A percentile compares a stretch with the other conserved stretches of the same genome.
These are phyloP conservation scores for Thalassiosira profunda DNA, from an alignment of 108 stramenopile genomes.

Conservation along the genomic window DNA sequence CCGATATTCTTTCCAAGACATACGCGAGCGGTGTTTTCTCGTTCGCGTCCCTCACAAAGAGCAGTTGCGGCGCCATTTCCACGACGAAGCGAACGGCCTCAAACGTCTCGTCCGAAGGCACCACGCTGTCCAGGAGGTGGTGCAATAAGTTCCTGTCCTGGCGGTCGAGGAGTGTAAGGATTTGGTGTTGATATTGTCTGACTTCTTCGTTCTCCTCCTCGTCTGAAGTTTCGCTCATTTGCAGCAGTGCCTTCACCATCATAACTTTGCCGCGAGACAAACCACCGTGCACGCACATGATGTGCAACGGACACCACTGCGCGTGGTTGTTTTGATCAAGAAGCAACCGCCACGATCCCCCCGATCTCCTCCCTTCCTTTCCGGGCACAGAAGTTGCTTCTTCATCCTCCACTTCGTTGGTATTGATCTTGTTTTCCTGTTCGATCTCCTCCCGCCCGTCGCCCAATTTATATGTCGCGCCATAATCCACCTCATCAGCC, in stretches of 20 bases:
- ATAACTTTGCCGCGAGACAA: slow-evolving; percentile 12
- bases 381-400: neutral
- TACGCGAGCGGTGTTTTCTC: slow-evolving; percentile 30
- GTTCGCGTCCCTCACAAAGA: slow-evolving; percentile 13
- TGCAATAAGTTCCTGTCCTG: slow-evolving; percentile 39
- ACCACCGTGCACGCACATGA: slow-evolving; percentile 39
- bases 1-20: slow-evolving; percentile 11
- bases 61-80: slow-evolving; percentile 2
- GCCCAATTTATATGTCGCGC: neutral
- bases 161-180: slow-evolving; percentile 30
- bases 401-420: neutral
- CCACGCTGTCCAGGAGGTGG: slow-evolving; percentile 16
- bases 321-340: slow-evolving; percentile 34
- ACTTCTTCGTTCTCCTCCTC: slow-evolving; percentile 10
- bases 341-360: slow-evolving; percentile 36
- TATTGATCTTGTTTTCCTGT: neutral
- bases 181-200: neutral
- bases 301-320: slow-evolving; percentile 38
- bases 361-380: neutral
- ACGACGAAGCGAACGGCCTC: slow-evolving; percentile 18
- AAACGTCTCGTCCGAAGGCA: slow-evolving; percentile 17
- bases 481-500: slow-evolving; percentile 36
- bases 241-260: slow-evolving; percentile 9
- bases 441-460: neutral
- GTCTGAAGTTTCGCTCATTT: slow-evolving; percentile 12